A percentile compares a stretch with the other conserved stretches of the same genome.
Conservation (phyloP, 805 yeast species). For the Hagleromyces aurorensis region DNA sequence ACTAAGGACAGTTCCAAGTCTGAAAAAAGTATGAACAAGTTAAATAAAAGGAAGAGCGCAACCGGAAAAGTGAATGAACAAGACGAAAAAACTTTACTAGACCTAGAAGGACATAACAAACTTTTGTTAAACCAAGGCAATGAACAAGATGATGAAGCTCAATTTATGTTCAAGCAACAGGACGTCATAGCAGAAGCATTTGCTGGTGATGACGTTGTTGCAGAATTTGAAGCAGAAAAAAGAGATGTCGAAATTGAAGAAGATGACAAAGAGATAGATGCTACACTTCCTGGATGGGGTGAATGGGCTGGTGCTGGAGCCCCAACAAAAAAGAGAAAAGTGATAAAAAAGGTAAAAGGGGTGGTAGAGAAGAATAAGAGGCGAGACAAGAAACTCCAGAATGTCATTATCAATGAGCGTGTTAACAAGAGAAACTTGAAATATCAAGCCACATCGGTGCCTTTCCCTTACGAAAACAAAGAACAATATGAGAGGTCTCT, state of each 20-base stretch:
- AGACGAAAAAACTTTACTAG: slow-evolving; percentile 34
- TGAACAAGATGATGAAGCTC: slow-evolving; percentile 39
- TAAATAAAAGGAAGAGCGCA: slow-evolving; percentile 26
- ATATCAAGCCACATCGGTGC: slow-evolving; percentile 84
- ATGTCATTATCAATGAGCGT: slow-evolving; percentile 85
- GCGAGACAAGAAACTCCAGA: slow-evolving; percentile 63
- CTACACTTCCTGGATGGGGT: slow-evolving; percentile 96
- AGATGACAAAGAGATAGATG: slow-evolving; percentile 79
- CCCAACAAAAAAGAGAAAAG: slow-evolving; percentile 46
- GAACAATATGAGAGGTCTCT: slow-evolving; percentile 93
- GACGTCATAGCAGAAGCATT: slow-evolving; percentile 85
- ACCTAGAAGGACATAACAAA: slow-evolving; percentile 40
- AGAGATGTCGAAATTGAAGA: slow-evolving; percentile 58
- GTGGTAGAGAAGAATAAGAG: slow-evolving; percentile 64
- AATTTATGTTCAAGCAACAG: slow-evolving; percentile 62
- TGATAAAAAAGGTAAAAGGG: slow-evolving; percentile 69
- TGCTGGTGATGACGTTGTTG: slow-evolving; percentile 93
- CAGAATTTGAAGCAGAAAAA: slow-evolving; percentile 72
- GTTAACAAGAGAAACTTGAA: slow-evolving; percentile 77
- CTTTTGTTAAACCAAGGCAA: slow-evolving; percentile 43
- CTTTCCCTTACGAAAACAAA: slow-evolving; percentile 86
- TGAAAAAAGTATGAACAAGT: slow-evolving; percentile 41
- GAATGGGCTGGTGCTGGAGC: slow-evolving; percentile 80
- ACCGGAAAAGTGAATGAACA: slow-evolving; percentile 12
- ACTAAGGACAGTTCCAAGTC: slow-evolving; percentile 43